Base-by-base conservation (phyloP, 2,329 filamentous ascomycete genomes). In the Keithomyces neogunnii region DNA sequence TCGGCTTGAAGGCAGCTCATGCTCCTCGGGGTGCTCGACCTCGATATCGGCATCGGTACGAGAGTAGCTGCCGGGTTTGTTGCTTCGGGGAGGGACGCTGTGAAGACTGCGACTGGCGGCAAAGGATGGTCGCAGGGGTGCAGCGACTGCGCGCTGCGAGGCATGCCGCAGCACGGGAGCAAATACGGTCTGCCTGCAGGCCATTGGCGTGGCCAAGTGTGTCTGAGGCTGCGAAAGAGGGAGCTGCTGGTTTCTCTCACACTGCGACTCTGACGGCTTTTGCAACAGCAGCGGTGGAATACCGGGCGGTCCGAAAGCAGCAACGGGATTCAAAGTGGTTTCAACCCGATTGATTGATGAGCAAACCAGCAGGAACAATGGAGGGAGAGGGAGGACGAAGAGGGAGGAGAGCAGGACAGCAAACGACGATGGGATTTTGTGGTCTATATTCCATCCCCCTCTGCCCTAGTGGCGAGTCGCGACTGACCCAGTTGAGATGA, bases 31-130 rank as follows among this genome's bases (percentile, higher is more conserved):
- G 64, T 95, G 89, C 66, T 89, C 82, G 56, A 93, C 84, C 39
- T 82, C 80, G 55, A 95, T 85, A 51, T 76, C 81, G 47, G 89
- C 80, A 62, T 95, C 88, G 8, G 89, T 95, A 62, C 88, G 85
- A 13, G 89, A 88, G 65, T 85, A 88, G 54, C 81, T 75, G 50
- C 88, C 88, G 11, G 75, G 72, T 57, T 71, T 72, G 54, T 71
- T 64, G 54, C 61, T 63, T n/a, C 65, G 66, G 13, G 67, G 57
- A 30, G 64, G 61, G 10, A 57, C 62, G 51, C 56, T 62, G 55
- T 70, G 67, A 32, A 70, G 58, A 51, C 53, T 56, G 55, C 66
- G 64, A n/a, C 57, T 43, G 49, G 63, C 51, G 50, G 57, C 47
- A 42, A 63, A 58, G 31, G 59, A 52, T 44, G 61, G 58, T 31